Base-by-base conservation (phyloP, 805 yeast genomes). In the Helenozyma rhizophorensis region DNA sequence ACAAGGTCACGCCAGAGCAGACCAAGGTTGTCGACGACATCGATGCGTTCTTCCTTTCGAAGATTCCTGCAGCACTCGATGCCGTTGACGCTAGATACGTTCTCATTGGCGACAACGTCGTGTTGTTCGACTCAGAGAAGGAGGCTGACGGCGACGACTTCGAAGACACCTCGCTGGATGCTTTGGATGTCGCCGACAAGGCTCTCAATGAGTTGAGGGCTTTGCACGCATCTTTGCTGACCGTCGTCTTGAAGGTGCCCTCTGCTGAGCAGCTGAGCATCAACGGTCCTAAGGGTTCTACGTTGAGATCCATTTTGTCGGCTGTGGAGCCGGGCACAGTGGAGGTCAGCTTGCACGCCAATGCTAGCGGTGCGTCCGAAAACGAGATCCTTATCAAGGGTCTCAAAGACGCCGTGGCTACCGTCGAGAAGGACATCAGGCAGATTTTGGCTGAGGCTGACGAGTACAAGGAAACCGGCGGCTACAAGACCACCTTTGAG, bases 361-460 rank as follows among this genome's bases (percentile, higher is more conserved):
- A 63, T 38, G 60, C 51, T 3, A 49, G 51, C 6, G 65, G 61
- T 8, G 39, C 48, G 12, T 59, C 76, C 23, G 54, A 64, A 8
- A 70, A 81, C 48, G 68, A 77, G 43, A 67, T 90, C 10, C 65
- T 65, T 33, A 57, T 93, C 29, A 80, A 80, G 50, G 97, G 98
- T 44, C 67, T 76, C 36, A 74, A 76, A 47, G 51, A 63, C 3
- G 83, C 80, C 34, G 89, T 87, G 19, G 56, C 65, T 14, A 63
- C 65, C 26, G 79, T 76, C 13, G 61, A 63, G 34, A 64, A 60
- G 28, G 83, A 72, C 32, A 68, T 88, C 24, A 65, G 62, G 21
- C 60, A 67, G 28, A 65, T 78, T 9, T 62, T 83, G 37, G 74
- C 70, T 34, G 82, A 79, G 37, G 72, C 76, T 25, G 62, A 68